Base-by-base conservation (phyloP, 2,329 filamentous ascomycete species). In the Penicillium sp. region DNA sequence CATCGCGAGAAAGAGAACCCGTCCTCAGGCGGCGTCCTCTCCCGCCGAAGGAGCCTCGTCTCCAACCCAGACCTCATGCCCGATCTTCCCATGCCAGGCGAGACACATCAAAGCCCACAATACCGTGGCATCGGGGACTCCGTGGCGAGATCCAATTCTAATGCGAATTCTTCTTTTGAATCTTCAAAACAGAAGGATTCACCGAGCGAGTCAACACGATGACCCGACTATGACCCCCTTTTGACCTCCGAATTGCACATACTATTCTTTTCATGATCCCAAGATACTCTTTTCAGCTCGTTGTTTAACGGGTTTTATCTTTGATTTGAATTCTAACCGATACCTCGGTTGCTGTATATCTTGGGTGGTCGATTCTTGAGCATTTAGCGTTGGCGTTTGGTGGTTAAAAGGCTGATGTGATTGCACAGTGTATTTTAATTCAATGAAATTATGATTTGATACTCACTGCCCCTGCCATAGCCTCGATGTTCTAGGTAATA, bases 1-100 rank as follows among this genome's bases (percentile, higher is more conserved):
- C 58, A 54, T 5, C 64, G 62, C 33, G 64, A 66, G 39, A 68
- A 69, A 40, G 58, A 62, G n/a, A 68, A 67, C 35, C 65, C 60
- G 2, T 57, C 67, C 6, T 31, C 53, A 1, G 66, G 66, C 1
- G 67, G 65, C 8, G 67, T 69, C 4, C 57, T 64, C 11, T 67
- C 67, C 10, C 62, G 65, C 6, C 63, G 61, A 14, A 61, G 67
- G 20, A 69, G 65, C 44, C 51, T 69, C 2, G 52, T 64, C 24
- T 55, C 55, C 10, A 47, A 68, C 31, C 61, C 61, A 9, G 59
- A 62, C 31, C 27, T 56, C 13, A 22, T 63, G 18, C 61, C 57
- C 1, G 57, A 62, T 42, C 51, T 63, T 10, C 50, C 51, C 0
- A 47, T 61, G 13, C 60, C 56, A 0, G 53, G 53, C 6, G 60